Evolutionary conservation across 306 rosid genomes (phyloP), one percentile per base, ranked within the genome.

Genomic region (Sesbania bispinosa): DNA sequence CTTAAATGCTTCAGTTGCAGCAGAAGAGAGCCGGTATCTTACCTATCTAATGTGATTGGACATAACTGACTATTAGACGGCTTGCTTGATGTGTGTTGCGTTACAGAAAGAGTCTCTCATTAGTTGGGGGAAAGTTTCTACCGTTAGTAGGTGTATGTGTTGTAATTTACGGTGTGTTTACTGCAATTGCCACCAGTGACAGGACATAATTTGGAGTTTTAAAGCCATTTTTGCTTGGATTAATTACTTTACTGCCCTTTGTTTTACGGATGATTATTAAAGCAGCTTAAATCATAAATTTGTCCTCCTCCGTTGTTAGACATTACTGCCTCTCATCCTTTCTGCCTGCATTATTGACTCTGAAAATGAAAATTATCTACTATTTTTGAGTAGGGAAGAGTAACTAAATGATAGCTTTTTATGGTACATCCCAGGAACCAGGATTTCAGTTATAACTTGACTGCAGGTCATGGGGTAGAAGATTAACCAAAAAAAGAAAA

Each of bases 131-230:
- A 73, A 53, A 69, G 53, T 43, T 53, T 26, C 60, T n/a, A 55
- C 77, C 7, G 21, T 57, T 46, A 26, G 36, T 77, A 27, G 64
- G 53, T 57, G 71, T 63, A 47, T 54, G 30, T 76, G 19, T 38
- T 70, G 77, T 63, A 52, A 46, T 19, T 77, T 78, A 45, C 35
- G 14, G 18, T 19, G 64, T 57, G 50, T 73, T 63, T 69, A 41
- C 74, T 77, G 29, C 63, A 46, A n/a, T 46, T 59, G 16, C 67
- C 67, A 23, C 54, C 10, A 7, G 54, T 69, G 42, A n/a, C 51
- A 42, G 45, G 50, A 63, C 41, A 75, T 47, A 13, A 21, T 36
- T 63, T 50, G 57, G 29, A 58, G 59, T 16, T 61, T 58, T 39
- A 30, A 23, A 39, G 63, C 27, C 69, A 29, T 47, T 65, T 66